phyloP scores from a whole-genome alignment of 2,329 filamentous ascomycete genomes.

The Epicoccum sorghinum region DNA sequence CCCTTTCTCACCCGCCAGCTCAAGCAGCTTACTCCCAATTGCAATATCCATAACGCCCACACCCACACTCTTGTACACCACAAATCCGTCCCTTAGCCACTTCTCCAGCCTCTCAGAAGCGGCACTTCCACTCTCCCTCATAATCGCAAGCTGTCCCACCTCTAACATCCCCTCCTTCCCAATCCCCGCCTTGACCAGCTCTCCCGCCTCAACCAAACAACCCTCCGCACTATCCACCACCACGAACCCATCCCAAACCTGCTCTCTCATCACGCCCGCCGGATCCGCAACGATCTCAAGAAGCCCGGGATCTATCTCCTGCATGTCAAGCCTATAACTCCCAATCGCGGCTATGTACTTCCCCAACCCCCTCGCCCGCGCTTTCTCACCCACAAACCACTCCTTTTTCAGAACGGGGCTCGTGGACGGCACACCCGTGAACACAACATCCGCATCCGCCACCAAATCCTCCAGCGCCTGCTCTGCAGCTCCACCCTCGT shows the following conservation, averaged over 20 bases:
- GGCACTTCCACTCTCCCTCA: conserved; percentile 22
- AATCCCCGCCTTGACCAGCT: conserved; percentile 52
- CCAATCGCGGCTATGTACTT: conserved; percentile 38
- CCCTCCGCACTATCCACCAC: conserved; percentile 45
- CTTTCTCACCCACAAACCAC: conserved; percentile 33
- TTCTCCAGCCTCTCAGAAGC: conserved; percentile 17
- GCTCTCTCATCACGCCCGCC: background rate
- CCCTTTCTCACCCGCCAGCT: conserved; percentile 21
- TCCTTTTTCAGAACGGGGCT: conserved; percentile 51
- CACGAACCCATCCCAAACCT: conserved; percentile 15
- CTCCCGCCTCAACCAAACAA: conserved; percentile 55
- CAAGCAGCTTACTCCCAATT: conserved; percentile 41
- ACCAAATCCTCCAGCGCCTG: conserved; percentile 35
- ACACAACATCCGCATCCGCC: conserved; percentile 51
- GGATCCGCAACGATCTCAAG: conserved; percentile 27
- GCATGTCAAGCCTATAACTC: conserved; percentile 50
- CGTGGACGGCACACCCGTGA: conserved; percentile 57
- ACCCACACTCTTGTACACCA: conserved; percentile 59
- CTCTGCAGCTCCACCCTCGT: background rate
- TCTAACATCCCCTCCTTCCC: conserved; percentile 19
- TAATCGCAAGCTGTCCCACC: conserved; percentile 8
- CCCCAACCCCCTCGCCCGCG: conserved; percentile 16
- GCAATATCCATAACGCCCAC: conserved; percentile 59
- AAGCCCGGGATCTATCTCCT: conserved; percentile 55
- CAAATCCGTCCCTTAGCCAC: conserved; percentile 44